Percentiles rank a stretch among this genome's conserved stretches.
These are phyloP conservation scores for Ceratocystiopsis brevicomis DNA, from an alignment of 2,329 filamentous ascomycete genomes.

Conservation along the genomic window DNA sequence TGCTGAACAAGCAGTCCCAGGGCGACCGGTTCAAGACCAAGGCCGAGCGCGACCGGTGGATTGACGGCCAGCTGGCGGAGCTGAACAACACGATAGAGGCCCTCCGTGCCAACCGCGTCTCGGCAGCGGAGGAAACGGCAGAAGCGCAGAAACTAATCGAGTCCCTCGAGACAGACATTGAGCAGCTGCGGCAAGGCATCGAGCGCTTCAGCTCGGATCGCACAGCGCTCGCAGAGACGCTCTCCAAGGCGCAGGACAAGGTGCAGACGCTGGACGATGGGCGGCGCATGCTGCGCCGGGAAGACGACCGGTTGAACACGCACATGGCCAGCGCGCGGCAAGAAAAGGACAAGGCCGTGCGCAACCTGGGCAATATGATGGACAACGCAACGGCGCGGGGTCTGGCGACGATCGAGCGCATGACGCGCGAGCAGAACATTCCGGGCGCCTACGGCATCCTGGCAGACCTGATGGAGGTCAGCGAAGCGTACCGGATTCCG, in stretches of 20 bases:
- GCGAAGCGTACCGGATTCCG: slow-evolving; percentile 67
- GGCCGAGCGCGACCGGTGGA: slow-evolving; percentile 66
- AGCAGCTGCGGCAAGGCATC: slow-evolving; percentile 53
- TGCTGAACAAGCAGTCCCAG: slow-evolving; percentile 83
- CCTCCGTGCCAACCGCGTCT: slow-evolving; percentile 68
- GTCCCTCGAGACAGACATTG: slow-evolving; percentile 51
- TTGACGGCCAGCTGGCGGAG: slow-evolving; percentile 64
- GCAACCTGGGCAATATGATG: slow-evolving; percentile 64
- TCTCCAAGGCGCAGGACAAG: slow-evolving; percentile 58
- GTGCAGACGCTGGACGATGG: slow-evolving; percentile 69
- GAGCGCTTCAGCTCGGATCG: slow-evolving; percentile 64
- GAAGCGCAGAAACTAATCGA: slow-evolving; percentile 11
- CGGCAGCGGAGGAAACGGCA: slow-evolving; percentile 64
- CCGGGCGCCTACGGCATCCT: slow-evolving; percentile 81
- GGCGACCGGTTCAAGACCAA: slow-evolving; percentile 78
- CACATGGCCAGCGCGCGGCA: slow-evolving; percentile 56
- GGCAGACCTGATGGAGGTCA: slow-evolving; percentile 78
- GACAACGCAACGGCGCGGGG: slow-evolving; percentile 75
- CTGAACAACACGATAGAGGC: slow-evolving; percentile 57
- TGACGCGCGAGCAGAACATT: slow-evolving; percentile 63
- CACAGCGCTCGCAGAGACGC: slow-evolving; percentile 50
- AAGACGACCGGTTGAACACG: slow-evolving; percentile 72
- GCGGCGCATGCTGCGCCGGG: slow-evolving; percentile 69
- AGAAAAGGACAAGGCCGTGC: slow-evolving; percentile 61
- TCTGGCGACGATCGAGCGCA: slow-evolving; percentile 64